Evolutionary conservation across 768 basidiomycete species (phyloP), one percentile per base, ranked within the genome.

Genomic region (Panaeolus papilionaceus): DNA sequence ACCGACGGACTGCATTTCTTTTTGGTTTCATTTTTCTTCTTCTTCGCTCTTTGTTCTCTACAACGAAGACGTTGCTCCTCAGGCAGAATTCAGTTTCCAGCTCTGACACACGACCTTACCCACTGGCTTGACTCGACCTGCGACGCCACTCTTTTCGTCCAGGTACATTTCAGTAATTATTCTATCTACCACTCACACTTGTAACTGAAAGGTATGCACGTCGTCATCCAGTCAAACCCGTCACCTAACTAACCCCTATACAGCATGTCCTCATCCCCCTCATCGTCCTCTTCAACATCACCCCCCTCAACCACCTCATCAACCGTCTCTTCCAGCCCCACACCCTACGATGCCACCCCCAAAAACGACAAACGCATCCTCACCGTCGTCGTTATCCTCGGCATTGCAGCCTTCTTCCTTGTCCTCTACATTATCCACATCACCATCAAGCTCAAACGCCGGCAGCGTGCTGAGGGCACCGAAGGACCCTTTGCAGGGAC

Each of bases 221-320:
- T 33, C 23, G 23, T 23, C 23, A 23, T 23, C 23, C 33, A 33
- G 3, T 33, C 33, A 33, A 33, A 2, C 33, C 33, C 2, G 3
- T 33, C 33, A 33, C 33, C 33, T 33, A 33, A 33, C 33, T 33
- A 33, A 33, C 33, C 33, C 33, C 33, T 33, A 33, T 33, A 33
- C 33, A 33, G 33, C 85, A 92, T 1, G 90, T 90, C 0, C 75
- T 79, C 0, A 91, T 85, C 23, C 23, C 23, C 23, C 23, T 23
- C 23, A 23, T 23, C 1, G 23, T 23, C 91, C 93, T 93, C 68
- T 92, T 74, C 70, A 88, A 79, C 67, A 89, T 82, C 1, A 90
- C 92, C 2, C 20, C 88, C 49, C 20, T 51, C 49, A 23, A 10
- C 49, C 23, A 9, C 16, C 89, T 63, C 67, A 4, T 71, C 76